phyloP scores from a whole-genome alignment of 352 stramenopile genomes.

The Phytophthora tentaculata region DNA sequence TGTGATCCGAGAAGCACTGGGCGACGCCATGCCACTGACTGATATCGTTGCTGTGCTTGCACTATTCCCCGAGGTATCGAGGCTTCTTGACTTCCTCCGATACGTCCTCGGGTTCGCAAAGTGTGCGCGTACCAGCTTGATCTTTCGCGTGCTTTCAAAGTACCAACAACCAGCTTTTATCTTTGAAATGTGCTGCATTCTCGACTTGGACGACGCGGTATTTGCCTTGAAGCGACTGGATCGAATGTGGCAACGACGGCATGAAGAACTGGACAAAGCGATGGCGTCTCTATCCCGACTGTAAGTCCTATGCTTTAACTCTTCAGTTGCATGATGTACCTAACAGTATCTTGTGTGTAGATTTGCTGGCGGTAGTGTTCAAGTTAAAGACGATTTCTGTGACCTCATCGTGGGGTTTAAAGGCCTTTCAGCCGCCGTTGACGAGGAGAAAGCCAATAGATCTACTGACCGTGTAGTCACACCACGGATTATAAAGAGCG shows the following conservation, averaged over 20 bases:
- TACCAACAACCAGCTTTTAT: constrained; percentile 60
- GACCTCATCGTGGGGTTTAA: constrained; percentile 66
- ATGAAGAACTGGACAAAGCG: constrained; percentile 33
- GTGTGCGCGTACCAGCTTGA: constrained; percentile 31
- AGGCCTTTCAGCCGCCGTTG: constrained; percentile 25
- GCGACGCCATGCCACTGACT: constrained; percentile 38
- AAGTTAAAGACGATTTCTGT: constrained; percentile 63
- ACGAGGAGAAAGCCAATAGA: constrained; percentile 14
- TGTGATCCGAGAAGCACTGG: constrained; percentile 55
- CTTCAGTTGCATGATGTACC: background rate
- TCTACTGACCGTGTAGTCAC: constrained; percentile 23
- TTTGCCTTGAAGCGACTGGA: constrained; percentile 71
- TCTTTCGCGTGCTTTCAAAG: constrained; percentile 64
- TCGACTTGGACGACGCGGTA: constrained; percentile 68
- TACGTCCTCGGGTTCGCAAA: constrained; percentile 51
- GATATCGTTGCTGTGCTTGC: constrained; percentile 60
- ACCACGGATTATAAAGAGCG: constrained; percentile 3
- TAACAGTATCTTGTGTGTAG: background rate
- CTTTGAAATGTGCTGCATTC: constrained; percentile 69
- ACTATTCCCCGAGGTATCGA: constrained; percentile 45
- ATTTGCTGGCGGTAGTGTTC: constrained; percentile 12
- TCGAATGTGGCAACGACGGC: constrained; percentile 48
- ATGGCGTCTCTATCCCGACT: constrained; percentile 32
- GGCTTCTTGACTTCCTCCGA: constrained; percentile 49
- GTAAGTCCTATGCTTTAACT: constrained; percentile 13